Evolutionary conservation across 305 asterid species (phyloP), one percentile per base, ranked within the genome.

Genomic region (Euphrasia arctica): DNA sequence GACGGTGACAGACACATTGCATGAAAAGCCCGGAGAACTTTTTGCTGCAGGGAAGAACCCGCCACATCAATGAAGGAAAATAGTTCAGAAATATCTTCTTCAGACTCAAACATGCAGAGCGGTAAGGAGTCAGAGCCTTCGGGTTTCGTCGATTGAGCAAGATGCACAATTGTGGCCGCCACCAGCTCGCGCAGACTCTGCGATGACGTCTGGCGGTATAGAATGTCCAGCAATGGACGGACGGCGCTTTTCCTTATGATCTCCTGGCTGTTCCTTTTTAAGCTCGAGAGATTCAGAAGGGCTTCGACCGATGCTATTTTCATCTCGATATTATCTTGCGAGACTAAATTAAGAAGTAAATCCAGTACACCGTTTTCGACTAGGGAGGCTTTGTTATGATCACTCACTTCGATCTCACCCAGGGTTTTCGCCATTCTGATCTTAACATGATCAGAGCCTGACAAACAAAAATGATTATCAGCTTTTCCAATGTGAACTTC

Each of bases 1-100:
- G 78, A 79, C 27, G 86, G 78, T 69, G 88, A 79, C 50, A 71
- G 84, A 71, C 93, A 83, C 77, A 85, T 62, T 66, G 86, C 83
- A 39, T 74, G 72, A 65, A 86, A 76, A 39, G 76, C 74, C 49
- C 67, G 78, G 61, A 83, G 85, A 67, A 86, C 61, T 65, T 72
- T 70, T 71, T 74, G 78, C 75, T 83, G 88, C 70, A 86, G 79
- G 51, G 72, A 48, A 18, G 85, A 76, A 4, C 75, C 72, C 8
- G 79, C 72, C 8, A 78, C 69, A 70, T 59, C 65, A 73, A 85
- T 75, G 70, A 83, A 76, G 31, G 83, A 70, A 72, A 79, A 86
- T 10, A 86, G 79, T 62, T 68, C 72, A 42, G 68, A 57, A 18
- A 79, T 72, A 54, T 86, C 94, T 43, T 83, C 90, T 5, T 75